Evolutionary conservation across 1,284 basidiomycete genomes (phyloP).

Genomic region (Puccinia hordei): DNA sequence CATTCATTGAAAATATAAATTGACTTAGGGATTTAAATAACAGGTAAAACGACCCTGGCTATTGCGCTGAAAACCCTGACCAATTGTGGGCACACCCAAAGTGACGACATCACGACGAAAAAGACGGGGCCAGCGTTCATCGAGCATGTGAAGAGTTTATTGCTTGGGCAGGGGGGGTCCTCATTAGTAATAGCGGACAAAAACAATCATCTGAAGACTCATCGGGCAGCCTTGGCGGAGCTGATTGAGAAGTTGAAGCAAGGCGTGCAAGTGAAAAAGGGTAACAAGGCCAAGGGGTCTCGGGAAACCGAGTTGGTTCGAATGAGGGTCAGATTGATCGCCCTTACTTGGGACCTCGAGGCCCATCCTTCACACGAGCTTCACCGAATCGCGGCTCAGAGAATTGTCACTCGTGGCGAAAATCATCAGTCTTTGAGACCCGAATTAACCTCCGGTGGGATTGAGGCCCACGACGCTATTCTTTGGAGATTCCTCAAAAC

Average conservation of each 20-base stretch:
- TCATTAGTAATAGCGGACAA: slow-evolving; percentile 36
- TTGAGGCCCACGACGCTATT: slow-evolving; percentile 73
- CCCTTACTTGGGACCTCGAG: slow-evolving; percentile 74
- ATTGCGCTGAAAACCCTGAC: slow-evolving; percentile 78
- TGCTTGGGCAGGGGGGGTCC: slow-evolving; percentile 58
- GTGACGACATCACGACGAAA: slow-evolving; percentile 82
- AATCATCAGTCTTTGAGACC: slow-evolving; percentile 80
- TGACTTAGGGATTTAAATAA: background rate
- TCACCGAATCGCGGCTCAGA: slow-evolving; percentile 74
- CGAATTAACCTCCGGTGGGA: slow-evolving; percentile 61
- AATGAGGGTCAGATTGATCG: slow-evolving; percentile 67
- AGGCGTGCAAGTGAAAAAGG: slow-evolving; percentile 19
- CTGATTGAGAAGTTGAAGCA: slow-evolving; percentile 18
- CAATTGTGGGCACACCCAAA: slow-evolving; percentile 83
- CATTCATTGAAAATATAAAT: background rate
- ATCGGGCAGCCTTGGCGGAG: slow-evolving; percentile 27
- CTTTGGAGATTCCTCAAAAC: slow-evolving; percentile 75
- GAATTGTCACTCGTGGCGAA: slow-evolving; percentile 72
- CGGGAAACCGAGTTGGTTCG: slow-evolving; percentile 4
- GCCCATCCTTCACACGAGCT: slow-evolving; percentile 63
- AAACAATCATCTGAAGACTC: slow-evolving; percentile 41
- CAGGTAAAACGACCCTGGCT: slow-evolving; percentile 76
- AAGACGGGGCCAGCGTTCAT: slow-evolving; percentile 77
- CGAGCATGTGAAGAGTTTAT: slow-evolving; percentile 69
- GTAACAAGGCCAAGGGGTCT: background rate